Conservation (phyloP, 106 monocot species). For the Ottelia alismoides region DNA sequence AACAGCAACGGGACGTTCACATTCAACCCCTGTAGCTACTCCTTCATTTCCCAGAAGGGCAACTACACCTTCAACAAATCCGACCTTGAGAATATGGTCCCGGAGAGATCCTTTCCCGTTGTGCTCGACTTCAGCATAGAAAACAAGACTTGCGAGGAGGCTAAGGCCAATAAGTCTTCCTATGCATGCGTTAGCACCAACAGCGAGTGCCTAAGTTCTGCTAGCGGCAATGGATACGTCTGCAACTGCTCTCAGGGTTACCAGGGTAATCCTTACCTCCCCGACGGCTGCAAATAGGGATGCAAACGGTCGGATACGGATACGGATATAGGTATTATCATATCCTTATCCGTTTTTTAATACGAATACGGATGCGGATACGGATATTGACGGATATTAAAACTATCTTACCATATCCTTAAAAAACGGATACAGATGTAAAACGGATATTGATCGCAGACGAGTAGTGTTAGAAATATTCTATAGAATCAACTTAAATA, state of each 20-base stretch:
- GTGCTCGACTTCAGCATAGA: conserved; percentile 4
- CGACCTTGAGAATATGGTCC: conserved; percentile 1
- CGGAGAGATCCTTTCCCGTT: background rate
- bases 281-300: too few species aligned
- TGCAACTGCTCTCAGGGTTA: conserved; percentile 8
- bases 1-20: background rate
- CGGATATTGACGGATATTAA: too few species aligned
- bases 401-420: too few species aligned
- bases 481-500: too few species aligned
- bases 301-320: too few species aligned
- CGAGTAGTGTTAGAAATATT: too few species aligned
- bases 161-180: background rate
- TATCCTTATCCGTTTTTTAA: too few species aligned
- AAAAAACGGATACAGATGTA: too few species aligned
- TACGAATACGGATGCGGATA: too few species aligned
- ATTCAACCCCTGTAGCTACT: conserved; percentile 20
- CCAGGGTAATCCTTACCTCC: conserved; percentile 10
- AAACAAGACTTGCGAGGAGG: background rate
- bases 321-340: too few species aligned
- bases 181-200: conserved; percentile 6
- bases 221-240: background rate
- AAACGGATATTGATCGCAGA: too few species aligned
- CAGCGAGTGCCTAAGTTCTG: conserved; percentile 3
- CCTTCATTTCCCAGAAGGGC: conserved; percentile 20
- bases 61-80: conserved; percentile 6